A percentile compares a stretch with the other conserved stretches of the same genome.
Evolutionary conservation across 2,329 filamentous ascomycete genomes (phyloP).

Genomic region (Claviceps quebecensis): DNA sequence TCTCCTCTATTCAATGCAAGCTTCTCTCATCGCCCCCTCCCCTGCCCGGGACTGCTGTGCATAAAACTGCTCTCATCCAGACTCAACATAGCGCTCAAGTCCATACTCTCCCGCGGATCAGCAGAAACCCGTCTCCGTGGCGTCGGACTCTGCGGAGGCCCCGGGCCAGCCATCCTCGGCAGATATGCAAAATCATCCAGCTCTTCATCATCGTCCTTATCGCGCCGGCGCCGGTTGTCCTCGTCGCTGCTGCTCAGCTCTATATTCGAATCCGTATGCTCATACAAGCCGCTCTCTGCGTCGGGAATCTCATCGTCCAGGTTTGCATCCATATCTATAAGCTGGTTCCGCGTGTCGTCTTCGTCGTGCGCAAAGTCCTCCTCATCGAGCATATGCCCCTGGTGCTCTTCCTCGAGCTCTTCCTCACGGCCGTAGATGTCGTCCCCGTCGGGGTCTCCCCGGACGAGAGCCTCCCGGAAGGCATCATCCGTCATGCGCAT

Average conservation of each 20-base stretch:
- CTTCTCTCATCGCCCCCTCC: constrained; percentile 1
- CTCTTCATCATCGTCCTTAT: constrained; percentile 7
- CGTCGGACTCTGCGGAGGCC: constrained; percentile 24
- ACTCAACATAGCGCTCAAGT: constrained; percentile 41
- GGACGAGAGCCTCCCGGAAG: constrained; percentile 43
- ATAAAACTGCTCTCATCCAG: constrained; percentile 43
- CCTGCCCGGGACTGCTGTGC: constrained; percentile 34
- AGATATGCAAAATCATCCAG: constrained; percentile 24
- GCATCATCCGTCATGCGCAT: constrained; percentile 47
- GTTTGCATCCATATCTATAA: constrained; percentile 48
- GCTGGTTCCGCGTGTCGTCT: constrained; percentile 13
- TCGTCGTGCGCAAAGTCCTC: constrained; percentile 37
- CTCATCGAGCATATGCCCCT: constrained; percentile 47
- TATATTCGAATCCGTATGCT: constrained; percentile 65
- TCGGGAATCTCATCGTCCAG: constrained; percentile 60
- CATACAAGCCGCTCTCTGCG: constrained; percentile 50
- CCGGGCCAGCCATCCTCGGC: constrained; percentile 20
- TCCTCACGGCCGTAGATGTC: constrained; percentile 40
- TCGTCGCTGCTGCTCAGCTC: constrained; percentile 39
- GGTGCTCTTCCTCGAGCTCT: constrained; percentile 39
- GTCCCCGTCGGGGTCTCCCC: constrained; percentile 32
- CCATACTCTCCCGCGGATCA: constrained; percentile 33
- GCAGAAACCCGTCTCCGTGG: constrained; percentile 14
- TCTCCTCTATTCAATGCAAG: neutral
- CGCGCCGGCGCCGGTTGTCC: constrained; percentile 8